Percentiles rank a stretch among this genome's conserved stretches.
These are phyloP conservation scores for Bjerkandera adusta DNA, from an alignment of 1,284 basidiomycete species.

Conservation along the genomic window DNA sequence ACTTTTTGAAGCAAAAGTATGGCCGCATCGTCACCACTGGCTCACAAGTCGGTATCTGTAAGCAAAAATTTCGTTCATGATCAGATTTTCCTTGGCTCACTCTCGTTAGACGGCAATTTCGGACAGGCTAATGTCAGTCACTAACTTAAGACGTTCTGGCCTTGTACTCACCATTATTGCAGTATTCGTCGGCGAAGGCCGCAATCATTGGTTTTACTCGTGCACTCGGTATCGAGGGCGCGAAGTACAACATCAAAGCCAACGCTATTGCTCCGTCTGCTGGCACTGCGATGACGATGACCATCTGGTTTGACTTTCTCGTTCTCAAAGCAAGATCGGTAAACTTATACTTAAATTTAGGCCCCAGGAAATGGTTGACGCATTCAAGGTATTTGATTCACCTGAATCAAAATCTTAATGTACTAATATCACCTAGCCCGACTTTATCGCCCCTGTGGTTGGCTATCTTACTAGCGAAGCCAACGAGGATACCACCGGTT, in stretches of 20 bases:
- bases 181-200: slow-evolving; percentile 94
- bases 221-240: slow-evolving; percentile 90
- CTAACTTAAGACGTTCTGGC: not conserved
- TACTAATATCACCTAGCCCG: slow-evolving; percentile 53
- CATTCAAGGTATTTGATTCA: slow-evolving; percentile 67
- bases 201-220: slow-evolving; percentile 90
- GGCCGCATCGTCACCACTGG: slow-evolving; percentile 95
- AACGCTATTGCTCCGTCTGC: slow-evolving; percentile 91
- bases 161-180: not conserved
- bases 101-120: slow-evolving; percentile 81
- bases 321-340: no score
- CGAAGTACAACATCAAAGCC: slow-evolving; percentile 86
- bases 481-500: slow-evolving; percentile 75
- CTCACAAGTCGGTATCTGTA: slow-evolving; percentile 91
- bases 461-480: slow-evolving; percentile 89
- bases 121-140: slow-evolving; percentile 79
- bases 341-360: no score
- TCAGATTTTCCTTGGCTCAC: slow-evolving; percentile 4
- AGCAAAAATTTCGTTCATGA: slow-evolving; percentile 38
- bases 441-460: slow-evolving; percentile 90
- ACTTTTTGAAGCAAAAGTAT: slow-evolving; percentile 97
- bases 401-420: not conserved
- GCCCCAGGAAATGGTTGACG: slow-evolving; percentile 92
- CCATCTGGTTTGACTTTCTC: slow-evolving; percentile 77
- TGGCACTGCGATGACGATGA: slow-evolving; percentile 89